These are phyloP conservation scores for Dissophora globulifera DNA, from an alignment of 192 early-diverging fungal species.

Conservation along the genomic window DNA sequence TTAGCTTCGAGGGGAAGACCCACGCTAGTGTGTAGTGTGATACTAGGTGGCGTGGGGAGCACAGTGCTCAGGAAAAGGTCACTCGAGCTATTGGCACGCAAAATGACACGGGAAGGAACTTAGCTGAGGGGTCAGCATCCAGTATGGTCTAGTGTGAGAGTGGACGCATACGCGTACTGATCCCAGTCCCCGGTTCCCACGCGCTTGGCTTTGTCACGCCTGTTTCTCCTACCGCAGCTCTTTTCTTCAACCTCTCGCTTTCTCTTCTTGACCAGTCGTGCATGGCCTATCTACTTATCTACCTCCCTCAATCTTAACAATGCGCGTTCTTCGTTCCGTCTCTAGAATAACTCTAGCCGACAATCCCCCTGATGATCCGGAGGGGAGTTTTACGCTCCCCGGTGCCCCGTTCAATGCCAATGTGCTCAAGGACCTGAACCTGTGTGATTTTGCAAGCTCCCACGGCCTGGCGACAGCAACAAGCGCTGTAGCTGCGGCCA, in stretches of 20 bases:
- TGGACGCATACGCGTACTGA: too few relatives aligned
- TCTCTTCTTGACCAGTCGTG: background rate
- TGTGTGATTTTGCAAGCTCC: slow-evolving; percentile 9
- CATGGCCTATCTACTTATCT: too few relatives aligned
- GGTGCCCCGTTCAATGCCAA: slow-evolving; percentile 19
- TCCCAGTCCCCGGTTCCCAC: too few relatives aligned
- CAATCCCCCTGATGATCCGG: slow-evolving; percentile 49
- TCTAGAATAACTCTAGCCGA: slow-evolving; percentile 51
- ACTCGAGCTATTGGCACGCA: too few relatives aligned
- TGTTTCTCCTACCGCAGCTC: background rate
- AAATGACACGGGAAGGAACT: too few relatives aligned
- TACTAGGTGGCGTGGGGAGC: background rate
- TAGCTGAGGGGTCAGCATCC: too few relatives aligned
- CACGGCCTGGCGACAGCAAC: background rate
- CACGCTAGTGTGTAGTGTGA: too few relatives aligned
- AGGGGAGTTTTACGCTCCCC: slow-evolving; percentile 45
- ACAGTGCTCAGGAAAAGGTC: background rate
- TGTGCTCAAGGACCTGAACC: slow-evolving; percentile 36
- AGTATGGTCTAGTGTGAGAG: too few relatives aligned
- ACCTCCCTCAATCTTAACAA: too few relatives aligned
- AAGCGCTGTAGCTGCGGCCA: background rate
- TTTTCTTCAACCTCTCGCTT: background rate
- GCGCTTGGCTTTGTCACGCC: too few relatives aligned
- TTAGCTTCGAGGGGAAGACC: too few relatives aligned
- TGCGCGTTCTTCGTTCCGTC: background rate